Evolutionary conservation across 768 basidiomycete species (phyloP), one percentile per base, ranked within the genome.

Genomic region (Podaxis rugospora): DNA sequence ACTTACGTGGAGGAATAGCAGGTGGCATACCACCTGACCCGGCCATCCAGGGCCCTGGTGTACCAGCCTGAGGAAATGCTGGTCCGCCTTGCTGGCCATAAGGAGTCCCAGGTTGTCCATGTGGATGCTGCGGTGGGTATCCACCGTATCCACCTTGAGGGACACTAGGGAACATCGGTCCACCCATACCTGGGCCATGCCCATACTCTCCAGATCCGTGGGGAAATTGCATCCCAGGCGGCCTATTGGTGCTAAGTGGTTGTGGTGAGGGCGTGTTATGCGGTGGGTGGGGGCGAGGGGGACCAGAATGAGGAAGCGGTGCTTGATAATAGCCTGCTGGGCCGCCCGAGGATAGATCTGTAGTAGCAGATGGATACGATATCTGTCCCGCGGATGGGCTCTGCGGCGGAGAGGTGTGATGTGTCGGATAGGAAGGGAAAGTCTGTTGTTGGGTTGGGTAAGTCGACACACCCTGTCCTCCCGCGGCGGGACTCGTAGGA

Each of bases 171-270:
- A 35, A 62, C 51, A 61, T 57, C 46, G 27, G 57, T 23, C 59
- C 44, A 47, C 63, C 64, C 66, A 66, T 64, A 42, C 42, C 57
- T 39, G 61, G 62, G 49, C 68, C 63, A 51, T 59, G 37, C 6
- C 61, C 62, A 52, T 66, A 67, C 36, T 58, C 63, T 16, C 66
- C 68, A 49, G 66, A 64, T 4, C 62, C 68, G 56, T 70, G 71
- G 44, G 72, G 72, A 53, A 71, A 67, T 14, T 68, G 66, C 59
- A 69, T 61, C 13, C 68, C 67, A 53, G 61, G 49, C 32, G 36
- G 28, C 32, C 32, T 39, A 59, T n/a, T n/a, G 40, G 40, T 13
- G 40, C n/a, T 42, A 14, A 65, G 47, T 62, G 61, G 58, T 47
- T 42, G 44, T 14, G 55, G 55, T 0, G 55, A 57, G 21, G 42